Evolutionary conservation across 2,329 filamentous ascomycete genomes (phyloP).

Genomic region (Venturia aucupariae): DNA sequence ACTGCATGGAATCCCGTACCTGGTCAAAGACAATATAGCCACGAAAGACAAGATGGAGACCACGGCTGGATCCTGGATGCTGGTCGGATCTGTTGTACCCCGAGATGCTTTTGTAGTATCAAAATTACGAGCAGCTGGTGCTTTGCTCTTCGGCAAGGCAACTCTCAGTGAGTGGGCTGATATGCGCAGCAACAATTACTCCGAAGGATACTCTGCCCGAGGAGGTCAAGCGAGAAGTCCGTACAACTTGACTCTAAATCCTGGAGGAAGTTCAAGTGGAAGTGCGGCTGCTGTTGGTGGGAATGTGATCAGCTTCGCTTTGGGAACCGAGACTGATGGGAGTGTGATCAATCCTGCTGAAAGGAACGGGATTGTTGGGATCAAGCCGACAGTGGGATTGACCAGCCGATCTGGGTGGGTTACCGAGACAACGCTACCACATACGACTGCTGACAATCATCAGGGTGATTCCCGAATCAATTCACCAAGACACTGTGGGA

Average conservation of each 20-base stretch:
- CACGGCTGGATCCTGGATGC: slow-evolving; percentile 59
- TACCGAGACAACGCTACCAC: too few species aligned
- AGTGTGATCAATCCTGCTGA: slow-evolving; percentile 62
- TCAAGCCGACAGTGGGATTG: slow-evolving; percentile 61
- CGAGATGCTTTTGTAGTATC: slow-evolving; percentile 58
- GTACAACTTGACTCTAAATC: slow-evolving; percentile 60
- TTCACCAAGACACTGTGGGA: slow-evolving; percentile 62
- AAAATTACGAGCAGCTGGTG: slow-evolving; percentile 54
- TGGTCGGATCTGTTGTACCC: slow-evolving; percentile 56
- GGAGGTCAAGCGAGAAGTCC: slow-evolving; percentile 56
- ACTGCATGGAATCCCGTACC: slow-evolving; percentile 66
- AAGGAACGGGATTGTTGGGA: slow-evolving; percentile 58
- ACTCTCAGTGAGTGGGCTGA: slow-evolving; percentile 66
- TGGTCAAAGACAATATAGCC: slow-evolving; percentile 66
- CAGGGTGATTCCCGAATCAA: slow-evolving; percentile 50
- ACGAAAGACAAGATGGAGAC: slow-evolving; percentile 64
- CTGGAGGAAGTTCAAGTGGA: slow-evolving; percentile 62
- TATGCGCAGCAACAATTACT: slow-evolving; percentile 59
- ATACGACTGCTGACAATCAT: not conserved
- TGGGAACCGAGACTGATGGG: slow-evolving; percentile 68
- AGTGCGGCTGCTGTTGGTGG: slow-evolving; percentile 55
- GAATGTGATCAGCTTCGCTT: slow-evolving; percentile 53
- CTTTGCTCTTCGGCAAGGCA: slow-evolving; percentile 61
- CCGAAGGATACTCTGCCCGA: slow-evolving; percentile 56
- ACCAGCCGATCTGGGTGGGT: slow-evolving; percentile 1